Evolutionary conservation across 2,329 filamentous ascomycete genomes (phyloP).

Genomic region (Pseudocercospora eumusae): DNA sequence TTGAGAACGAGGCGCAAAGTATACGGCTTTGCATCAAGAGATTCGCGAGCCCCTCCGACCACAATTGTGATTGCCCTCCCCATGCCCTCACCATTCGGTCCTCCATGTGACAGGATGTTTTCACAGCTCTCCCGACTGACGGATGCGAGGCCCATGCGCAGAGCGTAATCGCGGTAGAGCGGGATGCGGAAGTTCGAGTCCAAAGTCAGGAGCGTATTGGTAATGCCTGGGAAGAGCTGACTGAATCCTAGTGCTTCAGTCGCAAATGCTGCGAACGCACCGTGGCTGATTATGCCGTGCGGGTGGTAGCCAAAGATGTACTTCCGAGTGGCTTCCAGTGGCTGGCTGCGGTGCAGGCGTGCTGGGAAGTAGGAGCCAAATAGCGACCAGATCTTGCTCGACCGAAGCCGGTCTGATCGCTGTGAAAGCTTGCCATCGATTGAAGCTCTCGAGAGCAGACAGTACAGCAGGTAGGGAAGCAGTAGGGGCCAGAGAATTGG

Average conservation of each 20-base stretch:
- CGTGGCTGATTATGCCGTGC: constrained; percentile 95
- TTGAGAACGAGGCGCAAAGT: constrained; percentile 75
- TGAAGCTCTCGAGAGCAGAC: constrained; percentile 75
- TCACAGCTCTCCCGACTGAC: constrained; percentile 91
- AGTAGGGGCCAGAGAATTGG: constrained; percentile 85
- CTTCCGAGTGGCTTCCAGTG: constrained; percentile 77
- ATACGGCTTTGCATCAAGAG: constrained; percentile 81
- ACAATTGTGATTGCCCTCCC: constrained; percentile 97
- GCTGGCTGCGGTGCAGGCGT: constrained; percentile 77
- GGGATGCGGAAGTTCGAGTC: constrained; percentile 94
- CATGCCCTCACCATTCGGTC: constrained; percentile 76
- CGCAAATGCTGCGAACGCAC: constrained; percentile 87
- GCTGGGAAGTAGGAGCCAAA: constrained; percentile 94
- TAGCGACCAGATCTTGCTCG: constrained; percentile 75
- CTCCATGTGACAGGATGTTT: constrained; percentile 80
- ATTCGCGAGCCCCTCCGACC: constrained; percentile 87
- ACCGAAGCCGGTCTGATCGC: constrained; percentile 73
- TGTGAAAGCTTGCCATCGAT: constrained; percentile 73
- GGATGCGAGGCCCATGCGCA: constrained; percentile 81
- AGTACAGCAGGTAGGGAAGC: constrained; percentile 77
- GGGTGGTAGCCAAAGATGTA: constrained; percentile 98
- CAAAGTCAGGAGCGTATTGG: constrained; percentile 89
- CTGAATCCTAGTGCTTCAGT: constrained; percentile 88
- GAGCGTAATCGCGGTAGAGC: constrained; percentile 90
- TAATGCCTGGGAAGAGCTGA: constrained; percentile 89